Evolutionary conservation across 257 asterid genomes (phyloP).

Genomic region (Orobanche coerulescens): DNA sequence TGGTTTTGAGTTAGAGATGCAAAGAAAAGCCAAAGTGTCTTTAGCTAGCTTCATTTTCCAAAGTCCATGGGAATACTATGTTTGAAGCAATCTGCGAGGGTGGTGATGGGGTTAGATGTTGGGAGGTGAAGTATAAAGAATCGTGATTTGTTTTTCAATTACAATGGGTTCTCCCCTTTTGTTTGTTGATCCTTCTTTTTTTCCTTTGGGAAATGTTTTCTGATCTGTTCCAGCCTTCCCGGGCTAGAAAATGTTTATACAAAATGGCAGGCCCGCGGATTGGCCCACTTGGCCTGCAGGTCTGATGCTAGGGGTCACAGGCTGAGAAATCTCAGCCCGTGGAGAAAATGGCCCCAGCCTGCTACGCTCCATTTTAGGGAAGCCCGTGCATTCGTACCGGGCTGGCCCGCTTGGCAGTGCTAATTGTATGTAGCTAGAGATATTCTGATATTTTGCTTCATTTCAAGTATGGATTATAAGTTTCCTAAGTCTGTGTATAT

Average conservation of each 20-base stretch:
- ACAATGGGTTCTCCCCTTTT: background rate
- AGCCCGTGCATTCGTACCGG: too few species aligned
- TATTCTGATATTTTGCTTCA: background rate
- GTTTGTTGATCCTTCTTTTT: background rate
- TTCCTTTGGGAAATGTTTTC: background rate
- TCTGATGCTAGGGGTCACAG: background rate
- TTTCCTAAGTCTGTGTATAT: background rate
- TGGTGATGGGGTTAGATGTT: background rate
- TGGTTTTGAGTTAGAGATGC: background rate
- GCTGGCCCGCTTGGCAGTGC: background rate
- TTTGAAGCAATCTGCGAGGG: background rate
- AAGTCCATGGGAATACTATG: background rate
- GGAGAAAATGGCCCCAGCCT: background rate
- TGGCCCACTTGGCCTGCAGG: background rate
- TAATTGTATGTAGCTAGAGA: background rate
- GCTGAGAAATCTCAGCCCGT: background rate
- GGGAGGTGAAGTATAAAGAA: background rate
- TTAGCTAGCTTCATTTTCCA: background rate
- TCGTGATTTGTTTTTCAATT: background rate
- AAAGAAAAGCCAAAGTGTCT: background rate
- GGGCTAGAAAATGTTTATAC: background rate
- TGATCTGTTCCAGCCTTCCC: background rate
- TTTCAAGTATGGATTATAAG: slow-evolving; percentile 16
- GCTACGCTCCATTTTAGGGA: background rate
- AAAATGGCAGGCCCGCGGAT: background rate